Base-by-base conservation (phyloP, 495 filamentous ascomycete genomes). In the Tuber borchii region DNA sequence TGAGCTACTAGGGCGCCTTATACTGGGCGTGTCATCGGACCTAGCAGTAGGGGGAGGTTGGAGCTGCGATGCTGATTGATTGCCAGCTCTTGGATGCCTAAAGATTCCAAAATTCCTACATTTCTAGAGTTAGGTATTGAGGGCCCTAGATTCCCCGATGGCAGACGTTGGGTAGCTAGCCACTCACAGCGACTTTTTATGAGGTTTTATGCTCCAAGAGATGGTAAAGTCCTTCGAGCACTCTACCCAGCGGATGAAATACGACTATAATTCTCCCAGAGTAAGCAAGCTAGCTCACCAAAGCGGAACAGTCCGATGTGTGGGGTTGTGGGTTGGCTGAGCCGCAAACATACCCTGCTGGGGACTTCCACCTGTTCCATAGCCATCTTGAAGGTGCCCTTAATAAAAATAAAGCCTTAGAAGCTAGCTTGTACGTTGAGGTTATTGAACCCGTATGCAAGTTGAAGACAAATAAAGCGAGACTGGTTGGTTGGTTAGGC, bases 351-450 rank as follows among this genome's bases (percentile, higher is more conserved):
- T 87, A 96, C 95, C 90, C 94, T 97, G 90, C 93, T 97, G 84
- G 97, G 95, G 77, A 99, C 92, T 84, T 97, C 95, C 77, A 99
- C 86, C 87, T 97, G 93, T 87, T 99, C 95, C 88, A 98, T 96
- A 81, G 92, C 93, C 68, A 93, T 79, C 73, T 72, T 82, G 46
- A 56, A 48, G 56, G 56, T 65, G 70, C 17, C 39, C 43, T 22
- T n/a, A 34, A 65, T 34, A 31, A 14, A 65, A 65, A 65, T 16
- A 65, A 65, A 65, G 56, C 56, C 19, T 14, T 31, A 34, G 56
- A 65, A 17, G 26, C 56, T 71, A 45, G 39, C 9, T 26, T 26
- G n/a, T 14, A n/a, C 1, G n/a, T 14, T 26, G 3, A 61, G 51
- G 10, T 26, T 61, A 31, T 22, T 14, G 8, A 61, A 61, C 12